Conservation (phyloP, 2,329 filamentous ascomycete species). For the Aspergillus tanneri region DNA sequence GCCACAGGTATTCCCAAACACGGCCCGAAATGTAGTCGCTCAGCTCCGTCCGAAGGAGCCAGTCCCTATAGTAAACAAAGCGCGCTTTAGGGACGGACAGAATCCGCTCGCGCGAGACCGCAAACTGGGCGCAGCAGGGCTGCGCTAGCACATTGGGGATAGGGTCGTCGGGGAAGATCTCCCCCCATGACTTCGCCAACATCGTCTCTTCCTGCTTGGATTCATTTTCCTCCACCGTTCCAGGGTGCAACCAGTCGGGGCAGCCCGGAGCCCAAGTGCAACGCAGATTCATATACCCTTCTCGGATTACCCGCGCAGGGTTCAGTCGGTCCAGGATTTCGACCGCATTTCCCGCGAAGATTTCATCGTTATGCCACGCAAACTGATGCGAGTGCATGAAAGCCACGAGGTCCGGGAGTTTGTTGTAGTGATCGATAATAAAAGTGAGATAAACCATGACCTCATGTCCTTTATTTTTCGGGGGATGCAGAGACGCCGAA, state of each 20-base stretch:
- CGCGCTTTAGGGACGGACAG: slow-evolving; percentile 52
- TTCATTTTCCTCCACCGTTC: slow-evolving; percentile 39
- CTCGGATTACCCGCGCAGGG: slow-evolving; percentile 50
- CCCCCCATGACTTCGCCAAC: slow-evolving; percentile 48
- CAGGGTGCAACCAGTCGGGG: slow-evolving; percentile 57
- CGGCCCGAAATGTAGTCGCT: slow-evolving; percentile 58
- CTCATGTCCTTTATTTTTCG: slow-evolving; percentile 62
- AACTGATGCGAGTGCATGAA: slow-evolving; percentile 60
- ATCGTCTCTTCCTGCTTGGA: slow-evolving; percentile 49
- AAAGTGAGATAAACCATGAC: slow-evolving; percentile 63
- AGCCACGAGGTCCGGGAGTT: slow-evolving; percentile 57
- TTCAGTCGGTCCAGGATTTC: slow-evolving; percentile 54
- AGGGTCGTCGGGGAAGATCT: slow-evolving; percentile 47
- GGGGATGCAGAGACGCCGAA: slow-evolving; percentile 50
- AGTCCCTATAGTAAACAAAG: slow-evolving; percentile 60
- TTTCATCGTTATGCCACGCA: slow-evolving; percentile 61
- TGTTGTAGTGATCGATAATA: slow-evolving; percentile 62
- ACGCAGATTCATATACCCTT: slow-evolving; percentile 61
- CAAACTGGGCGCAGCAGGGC: slow-evolving; percentile 65
- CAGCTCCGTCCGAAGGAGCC: slow-evolving; percentile 59
- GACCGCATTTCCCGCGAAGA: slow-evolving; percentile 51
- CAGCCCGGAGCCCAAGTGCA: slow-evolving; percentile 60
- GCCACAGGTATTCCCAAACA: slow-evolving; percentile 65
- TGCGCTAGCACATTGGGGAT: slow-evolving; percentile 55
- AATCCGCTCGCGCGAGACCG: slow-evolving; percentile 58